Evolutionary conservation across 139 green algal species (phyloP), one percentile per base, ranked within the genome.

Genomic region (Tetradesmus lagerheimii): DNA sequence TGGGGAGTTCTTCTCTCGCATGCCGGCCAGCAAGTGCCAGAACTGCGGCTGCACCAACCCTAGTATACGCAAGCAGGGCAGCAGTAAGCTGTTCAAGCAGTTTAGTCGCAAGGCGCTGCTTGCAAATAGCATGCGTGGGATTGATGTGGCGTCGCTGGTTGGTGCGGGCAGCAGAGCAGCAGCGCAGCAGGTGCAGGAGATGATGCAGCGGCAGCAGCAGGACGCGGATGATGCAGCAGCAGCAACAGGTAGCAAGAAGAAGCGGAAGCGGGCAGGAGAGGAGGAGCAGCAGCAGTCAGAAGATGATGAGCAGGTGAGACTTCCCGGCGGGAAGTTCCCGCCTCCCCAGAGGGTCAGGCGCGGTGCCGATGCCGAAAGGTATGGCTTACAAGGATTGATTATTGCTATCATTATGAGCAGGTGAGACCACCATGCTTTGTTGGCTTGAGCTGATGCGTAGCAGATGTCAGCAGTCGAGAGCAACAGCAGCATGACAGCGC

Each of bases 31-130:
- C 31, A 94, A 93, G 50, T 99, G 98, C 93, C 90, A 90, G 38
- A 99, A 99, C 95, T 99, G 98, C 91, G 80, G 80, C 39, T 53
- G 80, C 86, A 14, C 39, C 80, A 87, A 94, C 90, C 82, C 94
- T 92, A 35, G 79, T 34, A 90, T 95, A 78, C 95, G 93, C 86
- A 93, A 93, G 89, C 88, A 96, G 85, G 92, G 91, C 31, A 92
- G 80, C 84, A 93, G 47, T 23, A 91, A 90, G 71, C 91, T 95
- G 39, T 94, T 96, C 74, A 92, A 90, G 88, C 85, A 95, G 66
- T 93, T 90, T 43, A 90, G 41, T 20, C 80, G 85, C 20, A 94
- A 93, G 80, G 86, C 89, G 34, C 37, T 95, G 27, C 38, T 93
- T 31, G 39, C 91, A 16, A 97, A 97, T 77, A 38, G 50, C 45